Evolutionary conservation across 305 asterid genomes (phyloP).

Genomic region (Rubia tinctorum): DNA sequence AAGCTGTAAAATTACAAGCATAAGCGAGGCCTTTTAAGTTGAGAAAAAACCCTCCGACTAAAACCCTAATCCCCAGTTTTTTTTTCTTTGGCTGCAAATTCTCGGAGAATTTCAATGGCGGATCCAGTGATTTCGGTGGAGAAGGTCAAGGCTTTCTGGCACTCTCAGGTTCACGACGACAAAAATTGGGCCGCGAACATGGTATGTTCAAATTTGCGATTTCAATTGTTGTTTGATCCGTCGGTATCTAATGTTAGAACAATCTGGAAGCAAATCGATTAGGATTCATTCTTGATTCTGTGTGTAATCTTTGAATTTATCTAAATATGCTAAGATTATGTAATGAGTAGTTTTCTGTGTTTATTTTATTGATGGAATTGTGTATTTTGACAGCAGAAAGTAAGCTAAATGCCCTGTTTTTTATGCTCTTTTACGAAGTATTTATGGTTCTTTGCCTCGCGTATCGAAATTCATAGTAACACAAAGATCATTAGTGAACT

Average conservation of each 20-base stretch:
- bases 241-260: background rate
- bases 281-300: background rate
- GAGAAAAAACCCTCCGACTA: background rate
- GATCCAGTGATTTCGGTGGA: constrained; percentile 48
- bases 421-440: background rate
- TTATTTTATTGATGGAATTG: too few species aligned
- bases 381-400: background rate
- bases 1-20: background rate
- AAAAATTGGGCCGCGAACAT: constrained; percentile 71
- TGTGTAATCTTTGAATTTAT: background rate
- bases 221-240: background rate
- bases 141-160: constrained; percentile 65
- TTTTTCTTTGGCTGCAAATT: background rate
- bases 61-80: constrained; percentile 11
- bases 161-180: constrained; percentile 77
- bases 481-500: background rate
- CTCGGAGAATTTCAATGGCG: constrained; percentile 42
- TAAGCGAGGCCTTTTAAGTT: background rate
- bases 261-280: too few species aligned
- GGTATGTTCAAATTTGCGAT: constrained; percentile 36
- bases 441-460: background rate
- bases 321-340: background rate
- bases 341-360: background rate
- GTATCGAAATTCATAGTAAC: background rate
- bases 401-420: background rate